Evolutionary conservation across 202 grass and related monocot genomes (phyloP), one percentile per base, ranked within the genome.

Genomic region (Bolboschoenoplectus hybrid): DNA sequence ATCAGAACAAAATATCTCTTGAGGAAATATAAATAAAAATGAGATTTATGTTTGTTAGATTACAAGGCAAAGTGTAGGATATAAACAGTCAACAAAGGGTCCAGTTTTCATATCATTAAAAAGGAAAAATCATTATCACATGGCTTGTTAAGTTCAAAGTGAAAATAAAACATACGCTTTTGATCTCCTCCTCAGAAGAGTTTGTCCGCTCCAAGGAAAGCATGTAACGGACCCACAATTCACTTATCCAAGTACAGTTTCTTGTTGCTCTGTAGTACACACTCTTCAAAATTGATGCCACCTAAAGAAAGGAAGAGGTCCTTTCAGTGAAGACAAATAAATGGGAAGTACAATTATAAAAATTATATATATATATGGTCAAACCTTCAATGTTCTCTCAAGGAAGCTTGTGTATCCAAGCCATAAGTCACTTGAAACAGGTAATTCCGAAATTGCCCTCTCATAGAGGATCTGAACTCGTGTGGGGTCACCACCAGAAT

Each of bases 381-480:
- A 43, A 35, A 98, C 97, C 97, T 98, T 98, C 69, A 96, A 85
- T 77, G 81, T 83, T 91, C 69, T 93, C 73, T 98, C 97, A 17
- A 98, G 86, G 84, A 90, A 96, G 69, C 81, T 92, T 12, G 91
- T 91, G 84, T 98, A 98, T 74, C 69, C 90, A 52, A 91, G 75
- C 97, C 97, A 98, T 51, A 98, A 51, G 72, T 94, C 92, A 53
- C 83, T 94, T 87, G 93, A 92, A 86, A 98, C 89, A 39, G 93
- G 89, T 89, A 98, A 87, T 78, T 89, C 91, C 11, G 89, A 86
- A 85, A 98, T 90, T 35, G 97, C 97, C 70, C 93, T 81, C 72
- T 98, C 97, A 74, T 98, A 96, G 3, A 96, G 81, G 74, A 98
- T 85, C 88, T 92, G 97, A 83, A 98, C 93, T 85, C 93, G 93